These are phyloP conservation scores for Neurospora intermedia DNA, from an alignment of 495 filamentous ascomycete species.

Conservation along the genomic window DNA sequence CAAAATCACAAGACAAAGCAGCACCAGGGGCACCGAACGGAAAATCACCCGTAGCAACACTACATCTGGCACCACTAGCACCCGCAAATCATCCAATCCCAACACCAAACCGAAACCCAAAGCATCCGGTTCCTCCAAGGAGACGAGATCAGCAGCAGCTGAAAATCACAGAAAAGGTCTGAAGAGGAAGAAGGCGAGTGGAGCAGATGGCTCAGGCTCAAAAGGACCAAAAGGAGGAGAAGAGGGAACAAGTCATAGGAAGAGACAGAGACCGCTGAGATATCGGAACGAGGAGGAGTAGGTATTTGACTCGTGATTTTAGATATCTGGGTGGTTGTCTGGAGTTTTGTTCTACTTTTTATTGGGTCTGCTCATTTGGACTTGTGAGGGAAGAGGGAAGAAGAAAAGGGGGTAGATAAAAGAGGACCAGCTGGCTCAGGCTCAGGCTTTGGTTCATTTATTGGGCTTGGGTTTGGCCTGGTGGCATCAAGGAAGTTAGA, in stretches of 20 bases:
- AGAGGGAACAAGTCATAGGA: constrained; percentile 8
- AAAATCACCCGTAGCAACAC: too few relatives aligned
- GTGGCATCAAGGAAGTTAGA: too few relatives aligned
- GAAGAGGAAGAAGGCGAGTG: too few relatives aligned
- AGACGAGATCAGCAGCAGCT: background rate
- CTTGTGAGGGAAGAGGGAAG: too few relatives aligned
- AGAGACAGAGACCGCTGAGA: constrained; percentile 16
- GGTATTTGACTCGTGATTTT: constrained; percentile 1
- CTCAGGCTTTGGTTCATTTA: too few relatives aligned
- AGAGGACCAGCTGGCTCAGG: too few relatives aligned
- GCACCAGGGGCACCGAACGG: too few relatives aligned
- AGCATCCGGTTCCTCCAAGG: background rate
- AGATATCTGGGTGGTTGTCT: background rate
- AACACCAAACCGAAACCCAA: background rate
- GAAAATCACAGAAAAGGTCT: too few relatives aligned
- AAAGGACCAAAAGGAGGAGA: background rate
- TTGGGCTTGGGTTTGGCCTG: too few relatives aligned
- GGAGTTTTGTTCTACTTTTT: background rate
- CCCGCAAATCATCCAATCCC: background rate
- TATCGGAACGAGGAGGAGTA: constrained; percentile 17
- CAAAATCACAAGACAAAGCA: background rate
- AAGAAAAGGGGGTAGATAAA: too few relatives aligned
- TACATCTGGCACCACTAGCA: background rate
- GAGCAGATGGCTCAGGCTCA: too few relatives aligned
- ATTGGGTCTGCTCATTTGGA: too few relatives aligned